Evolutionary conservation across 345 rosid species (phyloP).

Genomic region (Syzygium grande): DNA sequence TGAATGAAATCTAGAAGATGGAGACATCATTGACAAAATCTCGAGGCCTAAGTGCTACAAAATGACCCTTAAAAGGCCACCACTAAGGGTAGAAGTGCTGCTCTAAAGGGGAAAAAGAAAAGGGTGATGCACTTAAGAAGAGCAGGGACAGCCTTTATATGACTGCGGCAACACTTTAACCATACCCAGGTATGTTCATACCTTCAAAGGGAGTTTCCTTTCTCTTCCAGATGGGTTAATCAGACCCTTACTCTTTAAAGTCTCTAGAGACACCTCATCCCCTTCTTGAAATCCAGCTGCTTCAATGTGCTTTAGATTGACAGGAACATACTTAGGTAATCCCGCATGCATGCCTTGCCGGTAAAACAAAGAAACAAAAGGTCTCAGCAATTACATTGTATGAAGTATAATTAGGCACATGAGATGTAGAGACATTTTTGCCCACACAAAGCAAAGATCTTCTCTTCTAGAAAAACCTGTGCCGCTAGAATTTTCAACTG

Average conservation of each 20-base stretch:
- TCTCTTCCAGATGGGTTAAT: conserved; percentile 97
- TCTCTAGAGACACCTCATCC: conserved; percentile 79
- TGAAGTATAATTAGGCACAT: neutral
- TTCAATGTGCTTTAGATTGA: conserved; percentile 72
- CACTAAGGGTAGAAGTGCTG: neutral
- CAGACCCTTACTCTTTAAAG: conserved; percentile 61
- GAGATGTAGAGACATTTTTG: neutral
- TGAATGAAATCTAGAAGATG: neutral
- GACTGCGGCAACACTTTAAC: neutral
- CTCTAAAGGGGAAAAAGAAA: neutral
- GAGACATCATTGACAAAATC: neutral
- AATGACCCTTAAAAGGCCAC: neutral
- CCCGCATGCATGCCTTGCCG: conserved; percentile 84
- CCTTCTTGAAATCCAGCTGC: conserved; percentile 81
- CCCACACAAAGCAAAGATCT: neutral
- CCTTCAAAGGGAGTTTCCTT: conserved; percentile 91
- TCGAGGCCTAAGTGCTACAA: neutral
- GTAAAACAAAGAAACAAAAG: neutral
- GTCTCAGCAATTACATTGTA: neutral
- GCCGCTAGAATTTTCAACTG: neutral
- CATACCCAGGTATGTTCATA: neutral
- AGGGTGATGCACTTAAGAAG: neutral
- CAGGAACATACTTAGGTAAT: conserved; percentile 67
- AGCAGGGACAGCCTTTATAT: neutral
- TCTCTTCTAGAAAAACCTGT: neutral